phyloP scores from a whole-genome alignment of 805 yeast genomes.

The Cyberlindnera saturnus region DNA sequence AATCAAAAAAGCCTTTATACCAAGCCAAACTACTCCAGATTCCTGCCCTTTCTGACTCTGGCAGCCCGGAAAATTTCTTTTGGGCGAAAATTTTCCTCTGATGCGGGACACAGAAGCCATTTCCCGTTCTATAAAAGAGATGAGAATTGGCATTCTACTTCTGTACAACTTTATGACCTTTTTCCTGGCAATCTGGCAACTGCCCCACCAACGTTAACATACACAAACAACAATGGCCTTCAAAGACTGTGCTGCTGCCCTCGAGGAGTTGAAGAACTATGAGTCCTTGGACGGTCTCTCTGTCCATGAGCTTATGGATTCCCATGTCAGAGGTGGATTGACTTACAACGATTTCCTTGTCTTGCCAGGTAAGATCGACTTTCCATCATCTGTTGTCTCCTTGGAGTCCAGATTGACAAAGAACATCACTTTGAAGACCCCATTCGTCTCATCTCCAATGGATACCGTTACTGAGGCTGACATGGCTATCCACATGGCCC shows the following conservation, averaged over 20 bases:
- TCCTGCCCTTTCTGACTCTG: no score
- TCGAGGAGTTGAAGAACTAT: constrained; percentile 61
- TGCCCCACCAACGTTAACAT: constrained; percentile 12
- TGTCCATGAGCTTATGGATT: constrained; percentile 81
- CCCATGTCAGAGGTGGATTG: constrained; percentile 86
- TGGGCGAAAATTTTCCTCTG: neutral
- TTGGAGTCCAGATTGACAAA: constrained; percentile 87
- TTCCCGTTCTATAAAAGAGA: neutral
- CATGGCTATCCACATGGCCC: constrained; percentile 98
- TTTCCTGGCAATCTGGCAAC: constrained; percentile 26
- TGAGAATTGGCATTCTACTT: neutral
- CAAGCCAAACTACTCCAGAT: no score
- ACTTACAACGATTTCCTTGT: constrained; percentile 95
- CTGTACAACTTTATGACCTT: constrained; percentile 1
- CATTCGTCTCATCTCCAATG: constrained; percentile 98
- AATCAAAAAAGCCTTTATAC: no score
- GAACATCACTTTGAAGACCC: constrained; percentile 85
- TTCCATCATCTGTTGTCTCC: constrained; percentile 72
- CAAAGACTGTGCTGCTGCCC: constrained; percentile 53
- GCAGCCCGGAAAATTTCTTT: no score
- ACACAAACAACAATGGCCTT: constrained; percentile 18
- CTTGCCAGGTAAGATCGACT: constrained; percentile 89
- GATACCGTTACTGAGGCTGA: constrained; percentile 97
- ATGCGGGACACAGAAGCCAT: neutral
- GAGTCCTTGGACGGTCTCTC: constrained; percentile 77